phyloP scores from a whole-genome alignment of 495 filamentous ascomycete genomes.

The Emericellopsis terricola region DNA sequence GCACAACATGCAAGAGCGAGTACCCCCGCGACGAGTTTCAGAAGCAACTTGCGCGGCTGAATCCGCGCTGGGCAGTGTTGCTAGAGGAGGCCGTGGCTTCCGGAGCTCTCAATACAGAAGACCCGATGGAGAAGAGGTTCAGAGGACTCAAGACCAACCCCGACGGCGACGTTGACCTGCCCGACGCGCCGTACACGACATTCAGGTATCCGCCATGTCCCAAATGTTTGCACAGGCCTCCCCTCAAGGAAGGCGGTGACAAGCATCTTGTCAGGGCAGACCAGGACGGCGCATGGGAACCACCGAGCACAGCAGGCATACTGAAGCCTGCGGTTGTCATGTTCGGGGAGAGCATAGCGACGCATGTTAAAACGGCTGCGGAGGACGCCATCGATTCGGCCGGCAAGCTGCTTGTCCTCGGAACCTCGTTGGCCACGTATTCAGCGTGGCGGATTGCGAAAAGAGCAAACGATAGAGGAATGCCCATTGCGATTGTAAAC shows the following conservation, averaged over 20 bases:
- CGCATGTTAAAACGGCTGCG: slow-evolving; percentile 49
- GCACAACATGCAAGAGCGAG: slow-evolving; percentile 55
- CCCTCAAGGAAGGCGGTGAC: slow-evolving; percentile 35
- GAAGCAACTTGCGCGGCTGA: slow-evolving; percentile 51
- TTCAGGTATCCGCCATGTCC: slow-evolving; percentile 90
- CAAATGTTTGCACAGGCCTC: slow-evolving; percentile 52
- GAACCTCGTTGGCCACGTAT: slow-evolving; percentile 83
- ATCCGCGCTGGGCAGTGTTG: slow-evolving; percentile 74
- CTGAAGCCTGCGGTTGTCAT: slow-evolving; percentile 85
- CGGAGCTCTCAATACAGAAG: slow-evolving; percentile 61
- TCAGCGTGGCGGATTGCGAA: slow-evolving; percentile 85
- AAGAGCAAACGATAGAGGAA: slow-evolving; percentile 59
- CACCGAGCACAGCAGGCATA: slow-evolving; percentile 53
- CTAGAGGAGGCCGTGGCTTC: slow-evolving; percentile 47
- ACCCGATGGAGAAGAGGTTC: slow-evolving; percentile 47
- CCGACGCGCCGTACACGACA: slow-evolving; percentile 65
- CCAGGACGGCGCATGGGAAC: slow-evolving; percentile 59
- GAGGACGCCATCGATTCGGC: slow-evolving; percentile 65
- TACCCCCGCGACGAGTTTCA: slow-evolving; percentile 60
- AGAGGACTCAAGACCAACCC: slow-evolving; percentile 72
- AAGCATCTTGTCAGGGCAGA: slow-evolving; percentile 49
- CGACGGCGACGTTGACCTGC: slow-evolving; percentile 89
- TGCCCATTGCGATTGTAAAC: slow-evolving; percentile 74
- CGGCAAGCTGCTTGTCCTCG: slow-evolving; percentile 56
- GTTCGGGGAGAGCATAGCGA: slow-evolving; percentile 80